Evolutionary conservation across 139 green algal genomes (phyloP).

Genomic region (Chlorella sp.): DNA sequence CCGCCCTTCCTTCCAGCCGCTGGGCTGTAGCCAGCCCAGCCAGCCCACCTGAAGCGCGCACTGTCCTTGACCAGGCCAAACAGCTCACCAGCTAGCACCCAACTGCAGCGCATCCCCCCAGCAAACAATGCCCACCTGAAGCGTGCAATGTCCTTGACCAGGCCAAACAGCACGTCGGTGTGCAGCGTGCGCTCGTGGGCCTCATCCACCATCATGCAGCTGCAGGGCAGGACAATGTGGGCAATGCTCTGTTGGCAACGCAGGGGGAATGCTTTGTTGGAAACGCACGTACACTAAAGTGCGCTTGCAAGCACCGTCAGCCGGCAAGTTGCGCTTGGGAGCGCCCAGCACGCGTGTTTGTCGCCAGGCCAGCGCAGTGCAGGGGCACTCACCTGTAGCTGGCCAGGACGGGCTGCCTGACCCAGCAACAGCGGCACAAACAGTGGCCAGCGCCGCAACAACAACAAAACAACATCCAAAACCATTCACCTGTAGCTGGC

Average conservation of each 20-base stretch:
- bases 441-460: no score
- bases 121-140: slow-evolving; percentile 63
- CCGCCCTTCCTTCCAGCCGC: no score
- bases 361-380: no score
- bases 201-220: slow-evolving; percentile 98
- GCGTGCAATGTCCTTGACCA: slow-evolving; percentile 90
- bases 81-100: neutral
- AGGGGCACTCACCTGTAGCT: slow-evolving; percentile 75
- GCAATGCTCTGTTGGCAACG: slow-evolving; percentile 40
- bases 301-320: no score
- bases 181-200: slow-evolving; percentile 97
- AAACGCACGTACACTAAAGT: no score
- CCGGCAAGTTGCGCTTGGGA: no score
- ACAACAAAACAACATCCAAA: slow-evolving; percentile 45
- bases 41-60: no score
- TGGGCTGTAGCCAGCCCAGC: no score
- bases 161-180: slow-evolving; percentile 97
- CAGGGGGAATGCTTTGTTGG: no score
- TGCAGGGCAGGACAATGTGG: slow-evolving; percentile 25
- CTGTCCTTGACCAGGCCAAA: no score
- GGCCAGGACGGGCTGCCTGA: slow-evolving; percentile 94
- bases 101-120: no score
- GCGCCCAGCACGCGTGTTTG: no score
- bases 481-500: slow-evolving; percentile 79
- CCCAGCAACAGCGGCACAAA: slow-evolving; percentile 71